Conservation (phyloP, 1,284 basidiomycete genomes). For the Anthracocystis panici-leucophaei region DNA sequence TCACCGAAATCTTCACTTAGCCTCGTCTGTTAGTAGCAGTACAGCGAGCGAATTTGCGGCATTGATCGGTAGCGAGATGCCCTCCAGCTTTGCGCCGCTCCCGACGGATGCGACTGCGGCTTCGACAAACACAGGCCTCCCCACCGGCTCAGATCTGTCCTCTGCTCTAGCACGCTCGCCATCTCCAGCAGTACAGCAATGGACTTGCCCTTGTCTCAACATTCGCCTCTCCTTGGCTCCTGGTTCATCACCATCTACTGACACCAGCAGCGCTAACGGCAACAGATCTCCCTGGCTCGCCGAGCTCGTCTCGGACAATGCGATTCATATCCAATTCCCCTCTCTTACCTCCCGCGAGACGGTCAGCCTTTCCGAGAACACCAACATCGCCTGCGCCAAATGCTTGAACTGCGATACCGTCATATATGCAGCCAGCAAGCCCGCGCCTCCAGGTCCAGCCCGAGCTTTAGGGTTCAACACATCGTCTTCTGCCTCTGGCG, state of each 20-base stretch:
- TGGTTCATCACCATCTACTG: conserved; percentile 7
- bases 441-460: conserved; percentile 43
- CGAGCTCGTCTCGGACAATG: conserved; percentile 37
- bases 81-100: conserved; percentile 13
- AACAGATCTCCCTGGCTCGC: conserved; percentile 30
- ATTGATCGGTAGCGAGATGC: conserved; percentile 6
- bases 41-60: background rate
- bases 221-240: conserved; percentile 31
- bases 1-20: background rate
- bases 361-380: conserved; percentile 30
- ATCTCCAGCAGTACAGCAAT: conserved; percentile 24
- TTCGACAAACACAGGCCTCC: background rate
- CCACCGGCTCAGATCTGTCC: conserved; percentile 23
- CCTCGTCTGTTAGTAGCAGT: background rate
- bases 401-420: conserved; percentile 51
- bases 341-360: conserved; percentile 43
- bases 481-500: conserved; percentile 17
- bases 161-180: conserved; percentile 21
- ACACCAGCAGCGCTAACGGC: background rate
- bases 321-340: conserved; percentile 39
- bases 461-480: conserved; percentile 48
- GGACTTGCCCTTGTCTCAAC: conserved; percentile 52
- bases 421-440: conserved; percentile 46
- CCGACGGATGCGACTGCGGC: conserved; percentile 10
- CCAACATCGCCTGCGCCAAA: conserved; percentile 41